These are phyloP conservation scores for Termitomyces sp. DNA, from an alignment of 768 basidiomycete species.

Conservation along the genomic window DNA sequence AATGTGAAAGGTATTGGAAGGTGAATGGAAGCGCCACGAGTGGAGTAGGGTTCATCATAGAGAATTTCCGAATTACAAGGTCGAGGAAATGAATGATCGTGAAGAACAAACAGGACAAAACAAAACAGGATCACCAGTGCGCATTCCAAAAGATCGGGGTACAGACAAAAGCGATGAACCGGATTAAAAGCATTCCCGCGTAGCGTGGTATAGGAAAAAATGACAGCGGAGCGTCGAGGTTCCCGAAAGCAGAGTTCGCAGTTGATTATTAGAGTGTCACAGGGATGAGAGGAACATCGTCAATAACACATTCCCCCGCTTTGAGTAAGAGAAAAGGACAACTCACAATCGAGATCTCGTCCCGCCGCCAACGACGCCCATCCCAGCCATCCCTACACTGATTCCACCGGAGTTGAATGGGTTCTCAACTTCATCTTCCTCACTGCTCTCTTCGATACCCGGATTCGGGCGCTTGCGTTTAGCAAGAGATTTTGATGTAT, in stretches of 20 bases:
- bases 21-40: background rate
- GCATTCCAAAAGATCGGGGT: too few species aligned
- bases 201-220: background rate
- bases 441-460: constrained; percentile 25
- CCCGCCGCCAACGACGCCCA: constrained; percentile 31
- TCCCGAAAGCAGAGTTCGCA: background rate
- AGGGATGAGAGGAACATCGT: constrained; percentile 4
- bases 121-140: background rate
- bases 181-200: background rate
- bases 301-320: constrained; percentile 8
- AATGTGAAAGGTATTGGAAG: background rate
- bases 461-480: constrained; percentile 23
- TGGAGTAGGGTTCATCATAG: background rate
- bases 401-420: constrained; percentile 28
- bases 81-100: background rate
- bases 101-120: background rate
- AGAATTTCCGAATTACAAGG: background rate
- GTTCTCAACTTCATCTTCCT: constrained; percentile 31
- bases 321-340: constrained; percentile 2
- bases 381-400: constrained; percentile 41
- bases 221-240: background rate
- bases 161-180: background rate
- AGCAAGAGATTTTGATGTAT: constrained; percentile 8
- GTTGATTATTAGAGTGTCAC: background rate
- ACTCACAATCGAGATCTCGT: constrained; percentile 36